Conservation (phyloP, 306 rosid genomes). For the Erythrophleum fordii region DNA sequence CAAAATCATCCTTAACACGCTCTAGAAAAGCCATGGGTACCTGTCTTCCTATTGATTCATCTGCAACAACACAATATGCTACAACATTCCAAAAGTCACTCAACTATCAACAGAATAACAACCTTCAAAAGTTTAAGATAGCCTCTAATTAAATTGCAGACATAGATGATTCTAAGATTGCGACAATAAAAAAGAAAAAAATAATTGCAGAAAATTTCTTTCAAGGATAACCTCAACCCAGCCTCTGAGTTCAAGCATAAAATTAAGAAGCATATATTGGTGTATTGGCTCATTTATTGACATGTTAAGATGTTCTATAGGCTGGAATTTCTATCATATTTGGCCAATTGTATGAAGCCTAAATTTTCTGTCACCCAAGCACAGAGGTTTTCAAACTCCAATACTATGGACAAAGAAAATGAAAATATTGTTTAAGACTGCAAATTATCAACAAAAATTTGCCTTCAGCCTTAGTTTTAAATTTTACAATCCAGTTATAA, state of each 20-base stretch:
- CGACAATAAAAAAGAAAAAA: background rate
- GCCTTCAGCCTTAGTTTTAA: background rate
- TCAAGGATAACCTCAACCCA: background rate
- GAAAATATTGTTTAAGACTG: background rate
- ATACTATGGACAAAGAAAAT: background rate
- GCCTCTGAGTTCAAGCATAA: slow-evolving; percentile 6
- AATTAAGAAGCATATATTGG: background rate
- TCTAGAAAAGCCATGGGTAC: slow-evolving; percentile 93
- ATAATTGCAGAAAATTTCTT: background rate
- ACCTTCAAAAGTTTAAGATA: slow-evolving; percentile 1
- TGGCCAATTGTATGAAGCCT: background rate
- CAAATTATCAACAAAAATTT: background rate
- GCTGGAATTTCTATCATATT: background rate
- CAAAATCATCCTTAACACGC: slow-evolving; percentile 89
- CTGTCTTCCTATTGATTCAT: slow-evolving; percentile 89
- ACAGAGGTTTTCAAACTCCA: background rate
- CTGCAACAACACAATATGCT: slow-evolving; percentile 93
- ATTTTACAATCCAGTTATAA: background rate
- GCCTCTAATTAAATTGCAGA: slow-evolving; percentile 13
- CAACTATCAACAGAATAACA: slow-evolving; percentile 1
- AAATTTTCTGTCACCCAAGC: background rate
- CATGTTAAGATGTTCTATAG: background rate
- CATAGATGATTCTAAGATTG: background rate
- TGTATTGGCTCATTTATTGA: background rate
- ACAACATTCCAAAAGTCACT: slow-evolving; percentile 46